Conservation (phyloP, 1,284 basidiomycete genomes). For the Agroathelia rolfsii region DNA sequence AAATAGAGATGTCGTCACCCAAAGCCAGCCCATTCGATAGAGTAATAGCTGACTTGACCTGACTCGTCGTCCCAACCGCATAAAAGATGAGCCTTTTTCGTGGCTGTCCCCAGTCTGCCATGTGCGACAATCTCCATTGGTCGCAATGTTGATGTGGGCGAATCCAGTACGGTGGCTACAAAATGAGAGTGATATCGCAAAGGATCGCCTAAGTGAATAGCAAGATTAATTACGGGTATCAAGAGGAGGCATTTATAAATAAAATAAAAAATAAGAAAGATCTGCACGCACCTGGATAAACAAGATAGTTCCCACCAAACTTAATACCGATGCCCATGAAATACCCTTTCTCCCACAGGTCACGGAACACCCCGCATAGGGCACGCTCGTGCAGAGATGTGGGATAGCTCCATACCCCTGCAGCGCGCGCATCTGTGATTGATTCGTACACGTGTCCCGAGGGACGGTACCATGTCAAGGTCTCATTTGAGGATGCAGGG, state of each 20-base stretch:
- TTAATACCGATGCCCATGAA: conserved; percentile 83
- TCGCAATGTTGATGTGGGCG: conserved; percentile 47
- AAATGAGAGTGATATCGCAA: conserved; percentile 97
- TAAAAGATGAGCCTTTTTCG: conserved; percentile 92
- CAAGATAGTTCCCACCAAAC: conserved; percentile 93
- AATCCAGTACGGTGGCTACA: conserved; percentile 71
- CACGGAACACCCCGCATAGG: conserved; percentile 70
- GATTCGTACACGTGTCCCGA: conserved; percentile 35
- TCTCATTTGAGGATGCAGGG: conserved; percentile 51
- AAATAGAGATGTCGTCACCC: too few species aligned
- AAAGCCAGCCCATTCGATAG: conserved; percentile 89
- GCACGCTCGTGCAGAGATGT: conserved; percentile 54
- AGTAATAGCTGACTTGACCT: conserved; percentile 64
- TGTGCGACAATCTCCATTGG: conserved; percentile 94
- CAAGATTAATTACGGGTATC: conserved; percentile 4
- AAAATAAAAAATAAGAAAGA: conserved; percentile 11
- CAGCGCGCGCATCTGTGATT: conserved; percentile 49
- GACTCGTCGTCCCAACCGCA: conserved; percentile 78
- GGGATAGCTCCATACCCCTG: conserved; percentile 76
- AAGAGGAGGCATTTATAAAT: too few species aligned
- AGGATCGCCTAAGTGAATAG: conserved; percentile 70
- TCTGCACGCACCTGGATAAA: conserved; percentile 93
- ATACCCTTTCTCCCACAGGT: conserved; percentile 72
- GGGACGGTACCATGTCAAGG: conserved; percentile 52
- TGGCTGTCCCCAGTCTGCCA: conserved; percentile 91